A percentile compares a stretch with the other conserved stretches of the same genome.
phyloP scores from a whole-genome alignment of 805 yeast genomes.

The Tetrapisispora iriomotensis region DNA sequence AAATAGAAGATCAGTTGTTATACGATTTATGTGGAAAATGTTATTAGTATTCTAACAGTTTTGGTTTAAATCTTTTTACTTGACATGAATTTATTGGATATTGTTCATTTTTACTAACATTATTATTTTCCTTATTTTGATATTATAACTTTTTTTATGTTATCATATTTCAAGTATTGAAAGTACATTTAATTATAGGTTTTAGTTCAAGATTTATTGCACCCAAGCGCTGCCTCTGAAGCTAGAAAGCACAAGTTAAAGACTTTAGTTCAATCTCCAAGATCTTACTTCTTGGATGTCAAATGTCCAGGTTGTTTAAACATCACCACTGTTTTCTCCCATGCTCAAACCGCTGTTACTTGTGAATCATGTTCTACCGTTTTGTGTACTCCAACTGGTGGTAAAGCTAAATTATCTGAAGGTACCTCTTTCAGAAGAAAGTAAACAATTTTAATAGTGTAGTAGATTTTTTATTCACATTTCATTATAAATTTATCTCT shows the following conservation, averaged over 20 bases:
- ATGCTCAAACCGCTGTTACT: constrained; percentile 99
- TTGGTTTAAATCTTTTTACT: too few species aligned
- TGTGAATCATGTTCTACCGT: constrained; percentile 98
- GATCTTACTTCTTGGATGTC: constrained; percentile 99
- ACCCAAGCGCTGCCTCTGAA: constrained; percentile 97
- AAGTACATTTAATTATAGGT: constrained; percentile 41
- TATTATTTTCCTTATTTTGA: background rate
- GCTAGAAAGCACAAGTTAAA: constrained; percentile 94
- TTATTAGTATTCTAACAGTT: too few species aligned
- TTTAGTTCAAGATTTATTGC: constrained; percentile 97
- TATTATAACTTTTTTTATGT: background rate
- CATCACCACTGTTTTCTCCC: constrained; percentile 99
- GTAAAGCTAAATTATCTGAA: constrained; percentile 98
- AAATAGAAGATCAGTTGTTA: too few species aligned
- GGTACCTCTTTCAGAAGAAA: constrained; percentile 99
- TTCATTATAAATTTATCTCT: constrained; percentile 3
- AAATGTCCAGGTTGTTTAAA: constrained; percentile 99
- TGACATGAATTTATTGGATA: too few species aligned
- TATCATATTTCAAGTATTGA: background rate
- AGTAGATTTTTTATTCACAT: constrained; percentile 2
- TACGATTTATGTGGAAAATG: too few species aligned
- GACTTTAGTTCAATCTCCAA: constrained; percentile 94
- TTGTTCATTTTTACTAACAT: constrained; percentile 1
- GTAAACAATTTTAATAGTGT: constrained; percentile 37
- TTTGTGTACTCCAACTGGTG: constrained; percentile 98